Percentiles rank a stretch among this genome's conserved stretches.
phyloP scores from a whole-genome alignment of 2,329 filamentous ascomycete species.

The Metarhizium album region DNA sequence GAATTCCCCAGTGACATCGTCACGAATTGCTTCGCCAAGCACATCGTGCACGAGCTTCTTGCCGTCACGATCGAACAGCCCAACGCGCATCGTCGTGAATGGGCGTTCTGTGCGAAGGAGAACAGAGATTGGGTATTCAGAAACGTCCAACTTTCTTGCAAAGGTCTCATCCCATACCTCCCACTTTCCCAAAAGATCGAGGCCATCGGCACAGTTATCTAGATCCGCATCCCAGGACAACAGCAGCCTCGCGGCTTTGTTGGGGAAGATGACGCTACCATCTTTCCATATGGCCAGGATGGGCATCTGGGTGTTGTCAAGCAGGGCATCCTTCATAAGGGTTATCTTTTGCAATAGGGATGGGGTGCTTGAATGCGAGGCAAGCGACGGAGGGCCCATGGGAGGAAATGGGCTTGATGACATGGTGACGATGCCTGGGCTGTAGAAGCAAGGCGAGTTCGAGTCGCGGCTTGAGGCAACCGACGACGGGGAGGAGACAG shows the following conservation, averaged over 20 bases:
- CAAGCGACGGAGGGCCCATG: conserved; percentile 50
- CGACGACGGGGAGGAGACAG: conserved; percentile 34
- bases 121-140: conserved; percentile 57
- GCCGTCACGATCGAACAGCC: conserved; percentile 45
- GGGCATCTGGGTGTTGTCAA: conserved; percentile 65
- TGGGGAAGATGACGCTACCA: conserved; percentile 61
- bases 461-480: conserved; percentile 37
- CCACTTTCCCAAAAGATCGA: conserved; percentile 50
- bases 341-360: conserved; percentile 63
- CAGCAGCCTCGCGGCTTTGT: conserved; percentile 50
- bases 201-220: conserved; percentile 31
- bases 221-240: conserved; percentile 32
- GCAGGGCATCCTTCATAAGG: conserved; percentile 64
- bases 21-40: conserved; percentile 55
- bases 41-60: conserved; percentile 51
- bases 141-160: conserved; percentile 39
- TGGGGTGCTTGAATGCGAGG: conserved; percentile 43
- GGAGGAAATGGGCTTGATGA: conserved; percentile 54
- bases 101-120: conserved; percentile 50
- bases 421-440: conserved; percentile 42
- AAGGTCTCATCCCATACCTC: conserved; percentile 58
- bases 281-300: conserved; percentile 77
- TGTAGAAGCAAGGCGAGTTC: conserved; percentile 34
- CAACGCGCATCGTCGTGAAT: conserved; percentile 49
- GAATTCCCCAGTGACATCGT: conserved; percentile 59